A percentile compares a stretch with the other conserved stretches of the same genome.
phyloP scores from a whole-genome alignment of 331 rosid species.

The Malus hybrid region DNA sequence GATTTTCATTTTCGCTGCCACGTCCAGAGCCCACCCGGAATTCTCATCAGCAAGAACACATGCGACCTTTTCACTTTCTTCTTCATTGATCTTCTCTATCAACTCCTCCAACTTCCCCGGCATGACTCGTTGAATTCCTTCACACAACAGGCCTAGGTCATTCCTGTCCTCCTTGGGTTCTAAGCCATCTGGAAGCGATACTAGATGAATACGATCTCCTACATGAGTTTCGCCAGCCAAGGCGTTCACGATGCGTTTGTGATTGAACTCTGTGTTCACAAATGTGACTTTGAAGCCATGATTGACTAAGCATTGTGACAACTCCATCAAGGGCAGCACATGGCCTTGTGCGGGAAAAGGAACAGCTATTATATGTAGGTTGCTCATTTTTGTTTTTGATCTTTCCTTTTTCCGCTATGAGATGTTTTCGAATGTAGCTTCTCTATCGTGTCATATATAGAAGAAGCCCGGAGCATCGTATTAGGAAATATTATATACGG shows the following conservation, averaged over 20 bases:
- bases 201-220: constrained; percentile 19
- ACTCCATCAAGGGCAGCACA: constrained; percentile 44
- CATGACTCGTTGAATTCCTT: constrained; percentile 24
- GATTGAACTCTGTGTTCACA: constrained; percentile 25
- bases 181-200: constrained; percentile 47
- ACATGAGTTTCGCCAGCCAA: constrained; percentile 2
- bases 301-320: constrained; percentile 24
- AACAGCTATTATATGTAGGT: constrained; percentile 16
- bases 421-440: too few species aligned
- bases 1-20: constrained; percentile 38
- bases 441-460: too few species aligned
- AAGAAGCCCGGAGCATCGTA: too few species aligned
- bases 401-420: too few species aligned
- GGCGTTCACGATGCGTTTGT: constrained; percentile 26
- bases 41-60: constrained; percentile 31
- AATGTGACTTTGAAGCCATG: constrained; percentile 17
- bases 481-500: neutral
- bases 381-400: neutral
- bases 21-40: constrained; percentile 41
- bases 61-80: constrained; percentile 11
- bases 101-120: constrained; percentile 37
- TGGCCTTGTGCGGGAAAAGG: constrained; percentile 56
- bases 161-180: constrained; percentile 32
- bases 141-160: constrained; percentile 22
- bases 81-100: constrained; percentile 23